These are phyloP conservation scores for Thamnidium elegans DNA, from an alignment of 192 early-diverging fungal genomes.

Conservation along the genomic window DNA sequence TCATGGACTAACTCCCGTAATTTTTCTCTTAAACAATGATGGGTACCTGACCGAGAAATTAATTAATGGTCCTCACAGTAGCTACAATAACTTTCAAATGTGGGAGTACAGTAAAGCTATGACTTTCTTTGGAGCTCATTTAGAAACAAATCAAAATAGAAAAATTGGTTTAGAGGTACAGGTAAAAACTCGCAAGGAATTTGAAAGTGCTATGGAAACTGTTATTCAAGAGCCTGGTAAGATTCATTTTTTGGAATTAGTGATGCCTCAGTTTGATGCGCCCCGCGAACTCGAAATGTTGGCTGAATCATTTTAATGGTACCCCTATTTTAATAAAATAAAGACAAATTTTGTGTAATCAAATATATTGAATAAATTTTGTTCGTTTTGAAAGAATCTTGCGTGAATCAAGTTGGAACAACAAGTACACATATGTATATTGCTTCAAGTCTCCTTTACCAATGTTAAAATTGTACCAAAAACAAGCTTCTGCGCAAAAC, in stretches of 20 bases:
- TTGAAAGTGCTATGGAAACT: constrained; percentile 35
- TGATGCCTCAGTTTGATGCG: constrained; percentile 45
- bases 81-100: constrained; percentile 47
- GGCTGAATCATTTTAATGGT: too few species aligned
- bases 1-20: constrained; percentile 45
- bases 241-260: constrained; percentile 47
- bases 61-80: constrained; percentile 41
- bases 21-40: constrained; percentile 52
- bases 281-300: constrained; percentile 32
- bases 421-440: too few species aligned
- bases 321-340: too few species aligned
- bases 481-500: too few species aligned
- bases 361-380: too few species aligned
- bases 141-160: constrained; percentile 21
- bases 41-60: constrained; percentile 50
- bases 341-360: too few species aligned
- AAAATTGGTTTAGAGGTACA: constrained; percentile 33
- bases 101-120: constrained; percentile 47
- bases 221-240: constrained; percentile 25
- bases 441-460: too few species aligned
- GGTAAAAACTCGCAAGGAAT: constrained; percentile 32
- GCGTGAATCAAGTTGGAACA: too few species aligned
- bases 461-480: too few species aligned
- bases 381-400: too few species aligned
- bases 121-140: constrained; percentile 39